Evolutionary conservation across 2,329 filamentous ascomycete genomes (phyloP), one percentile per base, ranked within the genome.

Genomic region (Dactylellina parvicollis): DNA sequence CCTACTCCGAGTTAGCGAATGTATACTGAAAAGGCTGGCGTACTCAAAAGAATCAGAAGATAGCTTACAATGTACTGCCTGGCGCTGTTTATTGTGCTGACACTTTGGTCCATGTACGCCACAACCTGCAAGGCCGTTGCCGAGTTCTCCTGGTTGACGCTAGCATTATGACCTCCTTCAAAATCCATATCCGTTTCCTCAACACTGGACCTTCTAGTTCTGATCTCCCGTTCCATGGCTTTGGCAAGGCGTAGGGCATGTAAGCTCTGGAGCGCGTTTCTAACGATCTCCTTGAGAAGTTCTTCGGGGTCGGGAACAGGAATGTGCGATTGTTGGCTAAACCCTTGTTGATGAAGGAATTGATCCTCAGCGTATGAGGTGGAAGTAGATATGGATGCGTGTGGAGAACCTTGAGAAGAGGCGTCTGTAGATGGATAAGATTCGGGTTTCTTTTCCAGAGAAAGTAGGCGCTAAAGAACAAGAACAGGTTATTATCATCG

Each of bases 81-180:
- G 16, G 69, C 69, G 12, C 69, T 73, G 18, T 73, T 73, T 20
- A 73, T 73, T 3, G 69, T 73, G 55, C 60, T 73, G 14, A 73
- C 69, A 28, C 69, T 73, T 30, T 73, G 69, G 36, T 73, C 69
- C 20, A 73, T 26, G 18, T 73, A 73, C 2, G 69, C 69, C n/a
- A 73, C 60, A 8, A 73, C 69, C 20, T 73, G 69, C 54, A 73
- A 42, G 3, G 69, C 60, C 10, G 69, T 66, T 3, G 40, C 60
- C 3, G 64, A 46, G 24, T 42, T 36, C 2, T 73, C 60, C 9
- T 60, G 55, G 14, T 36, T 49, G 20, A 54, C n/a, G 38, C 46
- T 34, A 22, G 46, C 40, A 22, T 22, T 44, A 2, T 26, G 26
- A 40, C 46, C 42, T 10, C 69, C 54, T 44, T 73, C 69, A 20